Conservation (phyloP, 371 early-diverging fungal species). For the Lichtheimia ramosa region DNA sequence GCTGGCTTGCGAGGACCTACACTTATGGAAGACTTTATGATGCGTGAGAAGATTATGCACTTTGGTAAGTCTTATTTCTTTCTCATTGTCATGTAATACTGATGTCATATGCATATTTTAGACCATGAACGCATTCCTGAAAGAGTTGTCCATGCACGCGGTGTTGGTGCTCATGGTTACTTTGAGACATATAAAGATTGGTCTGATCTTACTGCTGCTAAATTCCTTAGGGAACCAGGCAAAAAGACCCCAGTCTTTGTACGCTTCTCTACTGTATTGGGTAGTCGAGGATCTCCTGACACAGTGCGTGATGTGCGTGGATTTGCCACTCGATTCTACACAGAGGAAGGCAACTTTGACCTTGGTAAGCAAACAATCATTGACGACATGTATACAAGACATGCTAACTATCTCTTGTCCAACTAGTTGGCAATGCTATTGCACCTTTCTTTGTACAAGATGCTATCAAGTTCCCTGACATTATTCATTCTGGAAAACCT, state of each 20-base stretch:
- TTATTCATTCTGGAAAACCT: slow-evolving; percentile 52
- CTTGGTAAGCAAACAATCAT: slow-evolving; percentile 9
- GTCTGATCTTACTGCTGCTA: slow-evolving; percentile 45
- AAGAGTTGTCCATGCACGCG: slow-evolving; percentile 56
- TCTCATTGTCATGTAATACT: too few species aligned
- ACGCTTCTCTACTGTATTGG: slow-evolving; percentile 57
- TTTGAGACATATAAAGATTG: slow-evolving; percentile 46
- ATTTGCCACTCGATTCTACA: slow-evolving; percentile 61
- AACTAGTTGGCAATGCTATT: slow-evolving; percentile 43
- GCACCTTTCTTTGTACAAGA: slow-evolving; percentile 54
- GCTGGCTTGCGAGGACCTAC: slow-evolving; percentile 51
- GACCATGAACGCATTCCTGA: slow-evolving; percentile 48
- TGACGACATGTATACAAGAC: not conserved
- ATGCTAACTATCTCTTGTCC: not conserved
- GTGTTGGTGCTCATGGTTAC: slow-evolving; percentile 56
- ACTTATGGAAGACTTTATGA: slow-evolving; percentile 49
- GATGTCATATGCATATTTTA: not conserved
- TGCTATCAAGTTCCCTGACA: slow-evolving; percentile 49
- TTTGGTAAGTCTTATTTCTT: slow-evolving; percentile 32
- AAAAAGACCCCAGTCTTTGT: slow-evolving; percentile 57
- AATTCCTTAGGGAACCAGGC: slow-evolving; percentile 30
- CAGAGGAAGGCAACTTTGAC: slow-evolving; percentile 61
- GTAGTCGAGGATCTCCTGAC: slow-evolving; percentile 51
- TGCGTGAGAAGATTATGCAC: slow-evolving; percentile 54
- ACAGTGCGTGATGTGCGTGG: slow-evolving; percentile 61